Conservation (phyloP, 1,139 yeast species). For the Nakaseomyces bracarensis region DNA sequence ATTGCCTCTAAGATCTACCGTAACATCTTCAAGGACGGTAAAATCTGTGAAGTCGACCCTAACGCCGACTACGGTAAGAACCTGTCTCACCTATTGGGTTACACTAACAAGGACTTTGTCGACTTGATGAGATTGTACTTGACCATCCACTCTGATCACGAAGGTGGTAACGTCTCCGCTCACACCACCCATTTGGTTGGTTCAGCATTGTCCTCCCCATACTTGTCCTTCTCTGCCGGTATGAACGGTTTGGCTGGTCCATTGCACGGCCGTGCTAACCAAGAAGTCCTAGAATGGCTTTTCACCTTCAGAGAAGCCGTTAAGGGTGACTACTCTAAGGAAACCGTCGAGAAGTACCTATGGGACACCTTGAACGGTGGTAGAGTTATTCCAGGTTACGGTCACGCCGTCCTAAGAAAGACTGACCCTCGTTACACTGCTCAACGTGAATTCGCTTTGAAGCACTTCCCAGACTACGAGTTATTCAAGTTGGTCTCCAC, state of each 20-base stretch:
- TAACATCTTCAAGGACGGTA: conserved; percentile 47
- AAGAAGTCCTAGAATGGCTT: conserved; percentile 39
- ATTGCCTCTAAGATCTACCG: conserved; percentile 62
- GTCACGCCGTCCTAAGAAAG: conserved; percentile 39
- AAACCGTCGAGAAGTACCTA: conserved; percentile 33
- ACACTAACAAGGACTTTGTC: conserved; percentile 35
- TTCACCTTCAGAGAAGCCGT: conserved; percentile 33
- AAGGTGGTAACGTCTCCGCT: conserved; percentile 42
- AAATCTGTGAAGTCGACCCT: conserved; percentile 57
- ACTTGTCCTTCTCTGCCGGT: conserved; percentile 37
- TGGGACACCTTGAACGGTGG: conserved; percentile 37
- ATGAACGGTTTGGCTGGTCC: conserved; percentile 41
- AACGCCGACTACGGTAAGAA: conserved; percentile 87
- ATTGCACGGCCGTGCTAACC: conserved; percentile 40
- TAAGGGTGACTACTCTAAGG: conserved; percentile 29
- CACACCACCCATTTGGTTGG: conserved; percentile 41
- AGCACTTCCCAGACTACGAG: conserved; percentile 96
- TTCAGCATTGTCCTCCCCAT: conserved; percentile 38
- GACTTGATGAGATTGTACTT: conserved; percentile 38
- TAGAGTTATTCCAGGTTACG: conserved; percentile 41
- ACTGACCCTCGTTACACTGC: conserved; percentile 73
- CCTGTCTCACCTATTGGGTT: conserved; percentile 78
- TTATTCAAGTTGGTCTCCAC: conserved; percentile 82
- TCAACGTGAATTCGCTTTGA: conserved; percentile 91
- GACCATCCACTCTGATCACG: conserved; percentile 41